Base-by-base conservation (phyloP, 331 rosid genomes). In the Rhamnella rubrinervis region DNA sequence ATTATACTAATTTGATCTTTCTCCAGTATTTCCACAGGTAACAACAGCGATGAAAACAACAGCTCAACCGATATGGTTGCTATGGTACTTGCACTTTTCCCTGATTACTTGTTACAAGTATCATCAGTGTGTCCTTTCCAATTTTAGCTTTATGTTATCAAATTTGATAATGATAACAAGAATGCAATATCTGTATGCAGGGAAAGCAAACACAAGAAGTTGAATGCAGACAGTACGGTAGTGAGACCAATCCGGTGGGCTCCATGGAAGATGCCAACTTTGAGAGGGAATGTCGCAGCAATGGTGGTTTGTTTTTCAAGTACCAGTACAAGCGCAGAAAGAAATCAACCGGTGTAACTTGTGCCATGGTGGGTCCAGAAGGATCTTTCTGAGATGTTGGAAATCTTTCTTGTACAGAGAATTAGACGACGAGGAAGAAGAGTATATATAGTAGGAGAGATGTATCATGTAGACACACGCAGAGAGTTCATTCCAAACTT, bases 41-140 rank as follows among this genome's bases (percentile, higher is more conserved):
- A 59, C 15, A 56, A 76, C 58, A 57, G 66, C 52, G 40, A 41
- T 49, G 66, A 20, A 40, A 39, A 26, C 68, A 65, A 31, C 7
- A 63, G 11, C 59, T 61, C 41, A 39, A 28, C 53, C 55, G 74
- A 16, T 61, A 47, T 28, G 28, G 39, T 35, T 60, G 41, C 71
- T 50, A 9, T 50, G 90, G 92, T 84, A 85, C 55, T 67, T 51
- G 63, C 66, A 68, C 64, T 52, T 46, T 71, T 49, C 41, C 16
- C 28, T 62, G 47, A 61, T 41, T 70, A 49, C 39, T 23, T 55
- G 40, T 35, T 63, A 38, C 56, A 44, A 37, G 25, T 20, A 39
- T 19, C 5, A 57, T 61, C 4, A 46, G 11, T 11, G 15, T 6
- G 44, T 20, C 21, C 25, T 60, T 37, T 51, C 9, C 17, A 3